Evolutionary conservation across 306 rosid species (phyloP), one percentile per base, ranked within the genome.

Genomic region (Adenanthera pavonina): DNA sequence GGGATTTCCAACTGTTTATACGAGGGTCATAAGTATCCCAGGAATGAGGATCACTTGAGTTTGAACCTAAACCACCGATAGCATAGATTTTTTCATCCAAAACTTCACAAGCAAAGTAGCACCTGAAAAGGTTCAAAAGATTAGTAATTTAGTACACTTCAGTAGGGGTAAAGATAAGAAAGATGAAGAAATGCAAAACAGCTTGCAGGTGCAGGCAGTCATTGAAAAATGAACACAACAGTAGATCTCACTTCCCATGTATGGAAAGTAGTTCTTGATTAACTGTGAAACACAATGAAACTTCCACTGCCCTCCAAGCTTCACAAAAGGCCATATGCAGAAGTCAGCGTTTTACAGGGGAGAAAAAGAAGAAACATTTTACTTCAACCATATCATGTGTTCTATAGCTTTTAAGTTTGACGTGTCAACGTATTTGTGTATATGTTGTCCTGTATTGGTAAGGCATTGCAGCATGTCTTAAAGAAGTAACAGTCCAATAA

Each of bases 31-130:
- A 93, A 44, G 89, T 83, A 76, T 95, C 98, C 99, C 98, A 92
- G 56, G 99, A 92, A 69, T 81, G 89, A 71, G 89, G 91, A 74
- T 86, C 88, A 52, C 89, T 88, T 86, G 97, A 86, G 81, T 84
- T 86, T 75, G 91, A 86, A 80, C 88, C 91, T 72, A 92, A 64
- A 36, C 99, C 99, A 16, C 97, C 99, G 53, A 95, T 88, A 17
- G 94, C 91, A 80, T 92, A 90, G 40, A 95, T 82, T 85, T 95
- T 92, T 65, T 80, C 89, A 69, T 90, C 90, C 79, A 92, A 57
- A 44, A 88, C 94, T 85, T 93, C 99, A 87, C 91, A 90, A 53
- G 96, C 86, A 85, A 92, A 93, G 88, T 85, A 88, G 81, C 96
- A 92, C 91, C 99, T 93, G 93, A 71, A 87, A 85, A 57, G 48